A percentile compares a stretch with the other conserved stretches of the same genome.
Conservation (phyloP, 768 basidiomycete species). For the Leccinellum albellum region DNA sequence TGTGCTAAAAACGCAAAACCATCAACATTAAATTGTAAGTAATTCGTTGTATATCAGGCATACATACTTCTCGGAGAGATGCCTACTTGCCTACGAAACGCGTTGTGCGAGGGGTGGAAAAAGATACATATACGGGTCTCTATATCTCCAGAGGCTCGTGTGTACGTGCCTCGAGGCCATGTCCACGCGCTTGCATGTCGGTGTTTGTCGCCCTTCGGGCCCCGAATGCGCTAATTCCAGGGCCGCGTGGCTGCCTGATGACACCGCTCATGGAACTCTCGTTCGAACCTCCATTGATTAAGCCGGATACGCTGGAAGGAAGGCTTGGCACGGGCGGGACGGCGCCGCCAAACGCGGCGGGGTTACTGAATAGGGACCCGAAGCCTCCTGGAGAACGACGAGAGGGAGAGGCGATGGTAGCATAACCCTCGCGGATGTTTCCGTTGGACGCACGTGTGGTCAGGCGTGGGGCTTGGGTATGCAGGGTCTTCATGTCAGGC, state of each 20-base stretch:
- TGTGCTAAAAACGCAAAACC: constrained; percentile 9
- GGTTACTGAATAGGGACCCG: constrained; percentile 63
- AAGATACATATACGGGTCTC: constrained; percentile 12
- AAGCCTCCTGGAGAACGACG: constrained; percentile 73
- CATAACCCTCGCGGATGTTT: constrained; percentile 83
- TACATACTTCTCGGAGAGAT: constrained; percentile 20
- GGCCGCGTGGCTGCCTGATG: constrained; percentile 82
- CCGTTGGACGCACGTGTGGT: constrained; percentile 81
- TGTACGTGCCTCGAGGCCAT: constrained; percentile 75
- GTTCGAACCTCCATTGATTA: constrained; percentile 42
- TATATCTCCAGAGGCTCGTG: constrained; percentile 86
- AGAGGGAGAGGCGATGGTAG: constrained; percentile 79
- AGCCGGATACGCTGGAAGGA: constrained; percentile 46
- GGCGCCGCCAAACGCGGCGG: constrained; percentile 30
- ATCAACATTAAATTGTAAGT: constrained; percentile 22
- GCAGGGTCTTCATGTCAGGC: constrained; percentile 93
- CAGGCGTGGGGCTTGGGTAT: constrained; percentile 74
- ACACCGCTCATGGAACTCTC: constrained; percentile 47
- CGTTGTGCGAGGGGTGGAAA: background rate
- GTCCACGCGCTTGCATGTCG: constrained; percentile 49
- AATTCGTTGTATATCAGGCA: constrained; percentile 23
- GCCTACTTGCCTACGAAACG: constrained; percentile 19
- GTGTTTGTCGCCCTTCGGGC: constrained; percentile 42
- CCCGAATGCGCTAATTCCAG: constrained; percentile 72
- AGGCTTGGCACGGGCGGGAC: constrained; percentile 80